These are phyloP conservation scores for Sporisorium iseilematis-ciliati DNA, from an alignment of 1,284 basidiomycete genomes.

Conservation along the genomic window DNA sequence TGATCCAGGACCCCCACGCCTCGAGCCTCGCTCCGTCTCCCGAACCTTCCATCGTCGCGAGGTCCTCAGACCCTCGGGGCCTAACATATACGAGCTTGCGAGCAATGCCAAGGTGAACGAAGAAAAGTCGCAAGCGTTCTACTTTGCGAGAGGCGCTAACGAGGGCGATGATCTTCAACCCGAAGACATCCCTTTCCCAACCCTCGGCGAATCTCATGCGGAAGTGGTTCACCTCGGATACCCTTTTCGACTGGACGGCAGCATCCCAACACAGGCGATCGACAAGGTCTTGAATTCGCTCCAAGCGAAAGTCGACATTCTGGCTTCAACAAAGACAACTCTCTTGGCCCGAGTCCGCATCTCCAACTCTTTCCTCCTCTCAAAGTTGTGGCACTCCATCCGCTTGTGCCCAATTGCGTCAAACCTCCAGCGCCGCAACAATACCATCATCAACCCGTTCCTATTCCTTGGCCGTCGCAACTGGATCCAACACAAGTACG, in stretches of 20 bases:
- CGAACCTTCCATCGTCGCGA: too few relatives aligned
- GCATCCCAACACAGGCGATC: background rate
- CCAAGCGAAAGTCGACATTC: background rate
- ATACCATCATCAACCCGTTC: background rate
- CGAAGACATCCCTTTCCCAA: background rate
- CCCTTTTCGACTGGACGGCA: background rate
- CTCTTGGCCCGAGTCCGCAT: background rate
- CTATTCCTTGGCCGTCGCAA: background rate
- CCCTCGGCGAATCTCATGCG: background rate
- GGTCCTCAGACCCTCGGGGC: too few relatives aligned
- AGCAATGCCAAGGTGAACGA: constrained; percentile 1
- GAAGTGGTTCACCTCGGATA: background rate
- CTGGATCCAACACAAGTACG: constrained; percentile 5
- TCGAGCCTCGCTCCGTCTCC: too few relatives aligned
- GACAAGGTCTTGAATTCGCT: background rate
- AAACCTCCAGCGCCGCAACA: background rate
- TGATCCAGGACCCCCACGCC: too few relatives aligned
- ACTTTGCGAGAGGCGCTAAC: background rate
- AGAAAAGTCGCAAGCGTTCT: background rate
- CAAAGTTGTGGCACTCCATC: background rate
- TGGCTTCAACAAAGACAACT: background rate
- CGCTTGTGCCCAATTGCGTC: background rate
- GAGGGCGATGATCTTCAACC: background rate
- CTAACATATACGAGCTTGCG: too few relatives aligned
- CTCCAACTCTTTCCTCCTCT: background rate